Conservation (phyloP, 768 basidiomycete genomes). For the Serendipita sp. region DNA sequence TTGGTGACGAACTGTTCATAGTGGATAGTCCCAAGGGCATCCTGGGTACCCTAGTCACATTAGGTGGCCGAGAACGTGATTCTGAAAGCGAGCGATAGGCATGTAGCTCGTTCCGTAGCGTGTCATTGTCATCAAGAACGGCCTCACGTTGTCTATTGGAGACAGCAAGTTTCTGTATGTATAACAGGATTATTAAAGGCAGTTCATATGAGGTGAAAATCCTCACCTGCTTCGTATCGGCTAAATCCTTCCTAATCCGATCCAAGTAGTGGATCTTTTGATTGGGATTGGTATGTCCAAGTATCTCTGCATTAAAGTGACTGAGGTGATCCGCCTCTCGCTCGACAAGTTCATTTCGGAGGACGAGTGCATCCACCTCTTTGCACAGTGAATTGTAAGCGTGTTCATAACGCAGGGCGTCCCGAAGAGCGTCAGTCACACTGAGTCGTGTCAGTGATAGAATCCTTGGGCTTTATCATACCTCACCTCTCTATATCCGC, state of each 20-base stretch:
- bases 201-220: too few species aligned
- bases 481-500: constrained; percentile 55
- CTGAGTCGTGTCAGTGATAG: constrained; percentile 16
- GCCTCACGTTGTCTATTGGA: constrained; percentile 34
- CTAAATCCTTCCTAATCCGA: constrained; percentile 60
- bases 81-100: constrained; percentile 45
- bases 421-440: constrained; percentile 34
- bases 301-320: constrained; percentile 69
- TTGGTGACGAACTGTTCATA: not conserved
- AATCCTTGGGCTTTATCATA: not conserved
- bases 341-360: constrained; percentile 62
- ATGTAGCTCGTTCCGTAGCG: constrained; percentile 37
- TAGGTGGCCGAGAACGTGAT: constrained; percentile 28
- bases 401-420: constrained; percentile 49
- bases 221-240: constrained; percentile 65
- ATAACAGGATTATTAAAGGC: not conserved
- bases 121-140: constrained; percentile 27
- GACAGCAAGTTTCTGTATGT: constrained; percentile 32
- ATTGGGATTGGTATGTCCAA: constrained; percentile 69
- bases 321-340: constrained; percentile 63
- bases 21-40: constrained; percentile 14
- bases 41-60: constrained; percentile 28
- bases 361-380: constrained; percentile 46
- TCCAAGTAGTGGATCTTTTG: constrained; percentile 84
- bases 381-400: constrained; percentile 52